Conservation (phyloP, 73 alveolate genomes). For the Halteria grandinella region DNA sequence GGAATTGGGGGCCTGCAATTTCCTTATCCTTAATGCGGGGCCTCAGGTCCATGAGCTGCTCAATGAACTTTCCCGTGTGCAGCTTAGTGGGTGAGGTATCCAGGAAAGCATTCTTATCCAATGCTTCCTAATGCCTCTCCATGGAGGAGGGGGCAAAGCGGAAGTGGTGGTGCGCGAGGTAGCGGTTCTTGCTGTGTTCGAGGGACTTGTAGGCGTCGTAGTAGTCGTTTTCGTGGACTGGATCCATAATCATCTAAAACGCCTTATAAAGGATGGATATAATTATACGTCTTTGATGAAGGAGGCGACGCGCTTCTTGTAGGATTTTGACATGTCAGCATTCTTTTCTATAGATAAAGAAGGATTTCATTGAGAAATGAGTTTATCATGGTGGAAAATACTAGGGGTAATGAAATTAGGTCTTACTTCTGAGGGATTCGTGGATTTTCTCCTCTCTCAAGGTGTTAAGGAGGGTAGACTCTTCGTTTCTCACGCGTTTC, state of each 20-base stretch:
- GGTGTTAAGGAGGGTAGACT: too few species aligned
- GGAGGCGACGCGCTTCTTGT: background rate
- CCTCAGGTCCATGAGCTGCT: background rate
- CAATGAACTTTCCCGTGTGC: background rate
- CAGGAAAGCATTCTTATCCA: background rate
- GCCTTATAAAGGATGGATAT: too few species aligned
- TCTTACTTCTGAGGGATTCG: too few species aligned
- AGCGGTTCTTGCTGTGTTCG: too few species aligned
- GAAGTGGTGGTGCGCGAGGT: too few species aligned
- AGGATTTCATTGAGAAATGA: background rate
- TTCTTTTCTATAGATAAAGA: background rate
- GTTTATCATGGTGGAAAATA: background rate
- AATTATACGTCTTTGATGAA: too few species aligned
- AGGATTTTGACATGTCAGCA: background rate
- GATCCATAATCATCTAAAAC: too few species aligned
- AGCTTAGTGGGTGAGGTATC: background rate
- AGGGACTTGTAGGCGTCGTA: too few species aligned
- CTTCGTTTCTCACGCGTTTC: too few species aligned
- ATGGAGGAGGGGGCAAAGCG: background rate
- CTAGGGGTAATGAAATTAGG: too few species aligned
- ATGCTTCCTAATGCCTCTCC: background rate
- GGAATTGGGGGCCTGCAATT: background rate
- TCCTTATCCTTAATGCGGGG: background rate
- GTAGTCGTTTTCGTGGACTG: too few species aligned
- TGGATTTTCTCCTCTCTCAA: too few species aligned